Percentiles rank a stretch among this genome's conserved stretches.
These are phyloP conservation scores for Aspergillus hiratsukae DNA, from an alignment of 2,329 filamentous ascomycete genomes.

Conservation along the genomic window DNA sequence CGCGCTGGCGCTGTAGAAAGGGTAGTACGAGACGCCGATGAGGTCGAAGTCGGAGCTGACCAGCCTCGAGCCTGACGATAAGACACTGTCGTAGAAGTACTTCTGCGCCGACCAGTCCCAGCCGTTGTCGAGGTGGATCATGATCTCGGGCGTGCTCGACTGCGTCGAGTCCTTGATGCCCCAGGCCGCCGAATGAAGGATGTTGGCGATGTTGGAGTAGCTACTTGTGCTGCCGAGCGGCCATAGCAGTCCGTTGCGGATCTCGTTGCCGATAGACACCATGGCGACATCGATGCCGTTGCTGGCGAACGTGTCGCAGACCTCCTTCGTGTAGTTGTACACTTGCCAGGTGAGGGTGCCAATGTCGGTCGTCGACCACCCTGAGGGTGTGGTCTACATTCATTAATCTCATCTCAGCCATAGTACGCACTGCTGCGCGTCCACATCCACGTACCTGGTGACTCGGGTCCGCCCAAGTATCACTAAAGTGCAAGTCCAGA, in stretches of 20 bases:
- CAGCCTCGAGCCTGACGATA: conserved; percentile 48
- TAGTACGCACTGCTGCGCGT: not conserved
- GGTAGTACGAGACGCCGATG: conserved; percentile 70
- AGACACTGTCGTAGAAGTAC: conserved; percentile 59
- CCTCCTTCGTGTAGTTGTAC: conserved; percentile 64
- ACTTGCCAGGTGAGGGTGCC: conserved; percentile 57
- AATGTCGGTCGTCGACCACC: conserved; percentile 57
- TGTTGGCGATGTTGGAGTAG: conserved; percentile 56
- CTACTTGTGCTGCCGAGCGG: conserved; percentile 56
- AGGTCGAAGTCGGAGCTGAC: conserved; percentile 59
- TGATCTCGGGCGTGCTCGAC: conserved; percentile 58
- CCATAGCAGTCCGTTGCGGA: conserved; percentile 63
- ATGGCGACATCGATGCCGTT: conserved; percentile 56
- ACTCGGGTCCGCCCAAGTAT: conserved; percentile 67
- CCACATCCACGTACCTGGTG: conserved; percentile 46
- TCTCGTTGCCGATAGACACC: conserved; percentile 71
- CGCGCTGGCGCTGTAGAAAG: conserved; percentile 61
- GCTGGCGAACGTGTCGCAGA: conserved; percentile 57
- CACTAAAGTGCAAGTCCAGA: conserved; percentile 62
- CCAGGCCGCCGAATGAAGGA: conserved; percentile 61
- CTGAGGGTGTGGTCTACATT: conserved; percentile 50
- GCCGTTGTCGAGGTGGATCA: conserved; percentile 73
- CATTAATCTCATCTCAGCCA: not conserved
- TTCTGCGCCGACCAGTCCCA: conserved; percentile 65
- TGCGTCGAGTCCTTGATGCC: conserved; percentile 62